These are phyloP conservation scores for Amauroascus verrucosus DNA, from an alignment of 2,329 filamentous ascomycete species.

Conservation along the genomic window DNA sequence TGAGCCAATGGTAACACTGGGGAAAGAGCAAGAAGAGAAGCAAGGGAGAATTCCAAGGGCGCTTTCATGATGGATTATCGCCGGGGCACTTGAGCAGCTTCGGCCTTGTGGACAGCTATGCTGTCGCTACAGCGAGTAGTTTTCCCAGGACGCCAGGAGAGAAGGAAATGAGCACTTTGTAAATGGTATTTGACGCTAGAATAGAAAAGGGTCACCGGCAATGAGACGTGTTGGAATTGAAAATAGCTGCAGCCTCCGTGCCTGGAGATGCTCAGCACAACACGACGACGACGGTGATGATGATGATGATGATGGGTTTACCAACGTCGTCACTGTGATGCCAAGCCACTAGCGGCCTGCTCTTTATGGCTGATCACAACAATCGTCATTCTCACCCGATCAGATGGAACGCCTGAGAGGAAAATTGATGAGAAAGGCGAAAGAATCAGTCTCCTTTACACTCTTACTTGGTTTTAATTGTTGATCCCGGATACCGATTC, in stretches of 20 bases:
- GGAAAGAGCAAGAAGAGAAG: constrained; percentile 16
- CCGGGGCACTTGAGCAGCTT: neutral
- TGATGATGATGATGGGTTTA: too few species aligned
- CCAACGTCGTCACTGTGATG: constrained; percentile 1
- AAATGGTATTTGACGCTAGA: neutral
- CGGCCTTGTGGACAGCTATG: constrained; percentile 5
- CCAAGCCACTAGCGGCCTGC: constrained; percentile 6
- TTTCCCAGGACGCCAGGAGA: neutral
- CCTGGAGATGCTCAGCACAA: neutral
- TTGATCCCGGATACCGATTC: too few species aligned
- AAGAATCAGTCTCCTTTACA: too few species aligned
- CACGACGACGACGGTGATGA: neutral
- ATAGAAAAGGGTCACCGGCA: neutral
- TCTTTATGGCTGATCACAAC: neutral
- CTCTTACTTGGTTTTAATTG: too few species aligned
- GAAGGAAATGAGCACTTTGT: neutral
- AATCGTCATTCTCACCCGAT: constrained; percentile 2
- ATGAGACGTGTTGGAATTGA: neutral
- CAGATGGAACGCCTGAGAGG: neutral
- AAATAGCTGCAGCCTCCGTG: neutral
- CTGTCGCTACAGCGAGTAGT: neutral
- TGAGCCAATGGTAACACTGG: constrained; percentile 14
- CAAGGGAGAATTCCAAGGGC: constrained; percentile 11
- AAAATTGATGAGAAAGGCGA: neutral
- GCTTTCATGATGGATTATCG: constrained; percentile 8